phyloP scores from a whole-genome alignment of 75 land plant genomes.

The Picea glauca region DNA sequence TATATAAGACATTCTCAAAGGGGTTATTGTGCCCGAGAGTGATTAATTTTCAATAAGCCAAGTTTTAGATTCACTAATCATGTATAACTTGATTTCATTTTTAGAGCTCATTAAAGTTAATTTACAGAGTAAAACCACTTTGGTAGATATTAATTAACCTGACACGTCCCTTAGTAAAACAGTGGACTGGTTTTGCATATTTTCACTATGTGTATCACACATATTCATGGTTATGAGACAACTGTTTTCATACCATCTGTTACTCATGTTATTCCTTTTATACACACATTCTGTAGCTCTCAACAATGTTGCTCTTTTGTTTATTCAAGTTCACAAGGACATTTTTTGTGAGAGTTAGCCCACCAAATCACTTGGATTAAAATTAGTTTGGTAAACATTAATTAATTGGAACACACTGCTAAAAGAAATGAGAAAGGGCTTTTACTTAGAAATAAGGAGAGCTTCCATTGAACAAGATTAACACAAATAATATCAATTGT shows the following conservation, averaged over 20 bases:
- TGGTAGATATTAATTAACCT: too few relatives aligned
- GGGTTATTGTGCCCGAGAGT: too few relatives aligned
- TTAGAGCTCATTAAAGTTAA: too few relatives aligned
- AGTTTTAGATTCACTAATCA: too few relatives aligned
- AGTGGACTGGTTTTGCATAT: background rate
- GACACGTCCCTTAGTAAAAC: too few relatives aligned
- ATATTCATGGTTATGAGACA: background rate
- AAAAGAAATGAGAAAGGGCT: background rate
- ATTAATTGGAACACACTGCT: background rate
- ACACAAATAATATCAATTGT: too few relatives aligned
- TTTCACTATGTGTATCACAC: background rate
- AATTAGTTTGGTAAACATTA: background rate
- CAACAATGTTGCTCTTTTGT: background rate
- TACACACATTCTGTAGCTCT: background rate
- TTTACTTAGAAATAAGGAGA: too few relatives aligned
- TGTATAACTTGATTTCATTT: too few relatives aligned
- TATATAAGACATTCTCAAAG: too few relatives aligned
- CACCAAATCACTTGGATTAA: background rate
- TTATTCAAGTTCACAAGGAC: background rate
- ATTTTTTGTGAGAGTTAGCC: background rate
- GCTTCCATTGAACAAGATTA: too few relatives aligned
- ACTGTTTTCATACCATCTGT: background rate
- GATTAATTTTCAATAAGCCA: too few relatives aligned
- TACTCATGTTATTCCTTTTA: background rate
- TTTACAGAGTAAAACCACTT: too few relatives aligned